Evolutionary conservation across 2,329 filamentous ascomycete genomes (phyloP).

Genomic region (Microcyclospora pomicola): DNA sequence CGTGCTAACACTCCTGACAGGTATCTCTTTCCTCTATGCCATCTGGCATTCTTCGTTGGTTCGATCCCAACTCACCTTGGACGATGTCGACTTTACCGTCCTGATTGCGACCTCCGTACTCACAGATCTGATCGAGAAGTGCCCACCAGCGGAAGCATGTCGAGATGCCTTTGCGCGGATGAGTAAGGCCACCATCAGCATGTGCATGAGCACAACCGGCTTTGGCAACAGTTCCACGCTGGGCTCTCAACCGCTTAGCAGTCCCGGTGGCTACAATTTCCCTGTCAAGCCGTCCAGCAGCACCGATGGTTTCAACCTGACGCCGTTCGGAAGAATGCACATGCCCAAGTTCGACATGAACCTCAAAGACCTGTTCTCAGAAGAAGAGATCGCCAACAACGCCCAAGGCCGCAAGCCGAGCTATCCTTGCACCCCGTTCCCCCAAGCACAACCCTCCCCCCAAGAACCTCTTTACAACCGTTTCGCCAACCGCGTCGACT

Average conservation of each 20-base stretch:
- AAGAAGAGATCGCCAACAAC: slow-evolving; percentile 24
- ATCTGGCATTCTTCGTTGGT: slow-evolving; percentile 94
- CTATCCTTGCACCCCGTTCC: background rate
- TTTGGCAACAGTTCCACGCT: slow-evolving; percentile 42
- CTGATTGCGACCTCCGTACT: slow-evolving; percentile 86
- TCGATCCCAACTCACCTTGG: slow-evolving; percentile 70
- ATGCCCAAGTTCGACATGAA: slow-evolving; percentile 46
- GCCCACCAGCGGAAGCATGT: slow-evolving; percentile 86
- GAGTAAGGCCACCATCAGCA: slow-evolving; percentile 87
- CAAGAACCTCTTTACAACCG: slow-evolving; percentile 12
- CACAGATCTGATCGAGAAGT: slow-evolving; percentile 82
- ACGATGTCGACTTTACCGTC: slow-evolving; percentile 96
- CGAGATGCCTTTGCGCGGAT: slow-evolving; percentile 90
- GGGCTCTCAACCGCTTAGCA: slow-evolving; percentile 16
- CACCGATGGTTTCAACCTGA: background rate
- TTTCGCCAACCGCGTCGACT: slow-evolving; percentile 3
- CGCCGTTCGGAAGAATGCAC: slow-evolving; percentile 2
- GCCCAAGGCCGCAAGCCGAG: background rate
- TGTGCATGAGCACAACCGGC: slow-evolving; percentile 69
- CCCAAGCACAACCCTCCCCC: background rate
- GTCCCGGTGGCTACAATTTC: slow-evolving; percentile 15
- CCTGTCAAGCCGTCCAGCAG: background rate
- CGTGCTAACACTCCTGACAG: slow-evolving; percentile 22
- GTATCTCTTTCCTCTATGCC: slow-evolving; percentile 85
- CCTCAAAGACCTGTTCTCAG: slow-evolving; percentile 37